Percentiles rank a stretch among this genome's conserved stretches.
phyloP scores from a whole-genome alignment of 768 basidiomycete species.

The Boletus rubescentipes region DNA sequence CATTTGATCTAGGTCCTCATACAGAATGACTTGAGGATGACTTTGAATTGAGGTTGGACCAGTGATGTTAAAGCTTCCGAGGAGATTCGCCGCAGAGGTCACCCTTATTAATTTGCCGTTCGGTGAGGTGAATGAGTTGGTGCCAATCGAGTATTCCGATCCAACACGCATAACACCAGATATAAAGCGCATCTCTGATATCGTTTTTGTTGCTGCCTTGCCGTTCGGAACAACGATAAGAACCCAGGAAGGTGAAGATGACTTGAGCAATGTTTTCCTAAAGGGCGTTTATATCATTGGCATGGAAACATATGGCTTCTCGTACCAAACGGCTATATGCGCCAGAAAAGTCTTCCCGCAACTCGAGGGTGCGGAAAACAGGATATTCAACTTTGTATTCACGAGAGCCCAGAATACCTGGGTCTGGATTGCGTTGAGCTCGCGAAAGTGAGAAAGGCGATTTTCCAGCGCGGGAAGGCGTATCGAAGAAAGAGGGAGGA shows the following conservation, averaged over 20 bases:
- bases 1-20: conserved; percentile 84
- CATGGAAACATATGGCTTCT: conserved; percentile 4
- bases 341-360: conserved; percentile 80
- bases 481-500: conserved; percentile 58
- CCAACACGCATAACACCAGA: conserved; percentile 40
- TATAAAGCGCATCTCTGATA: conserved; percentile 49
- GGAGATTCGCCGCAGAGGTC: conserved; percentile 52
- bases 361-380: conserved; percentile 78
- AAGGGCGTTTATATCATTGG: conserved; percentile 12
- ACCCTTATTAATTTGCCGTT: conserved; percentile 52
- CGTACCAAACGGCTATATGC: conserved; percentile 72
- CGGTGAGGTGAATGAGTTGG: conserved; percentile 36
- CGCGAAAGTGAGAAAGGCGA: conserved; percentile 46
- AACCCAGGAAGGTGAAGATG: conserved; percentile 48
- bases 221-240: conserved; percentile 64
- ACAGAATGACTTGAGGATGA: conserved; percentile 65
- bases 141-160: conserved; percentile 33
- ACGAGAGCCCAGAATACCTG: conserved; percentile 84
- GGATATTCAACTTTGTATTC: conserved; percentile 61
- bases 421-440: conserved; percentile 85
- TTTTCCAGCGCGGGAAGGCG: conserved; percentile 42
- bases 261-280: conserved; percentile 56
- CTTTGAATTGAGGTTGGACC: conserved; percentile 24
- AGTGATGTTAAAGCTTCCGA: conserved; percentile 40
- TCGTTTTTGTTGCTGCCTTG: conserved; percentile 53